Base-by-base conservation (phyloP, 495 filamentous ascomycete species). In the Trichoderma parareesei region DNA sequence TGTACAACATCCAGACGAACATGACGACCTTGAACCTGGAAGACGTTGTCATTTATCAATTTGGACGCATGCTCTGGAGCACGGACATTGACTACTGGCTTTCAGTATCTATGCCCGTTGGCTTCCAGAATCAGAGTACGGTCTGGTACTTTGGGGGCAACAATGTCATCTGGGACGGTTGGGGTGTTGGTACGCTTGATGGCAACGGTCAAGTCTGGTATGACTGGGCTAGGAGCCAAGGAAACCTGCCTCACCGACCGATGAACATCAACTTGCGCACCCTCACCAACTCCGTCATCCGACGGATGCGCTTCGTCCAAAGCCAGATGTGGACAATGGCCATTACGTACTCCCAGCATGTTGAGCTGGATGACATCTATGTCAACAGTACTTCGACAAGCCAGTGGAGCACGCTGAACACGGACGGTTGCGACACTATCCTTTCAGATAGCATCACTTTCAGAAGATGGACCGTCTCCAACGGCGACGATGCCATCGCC, bases 161-260 rank as follows among this genome's bases (percentile, higher is more conserved):
- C 35, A 76, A 78, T 41, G 71, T 81, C 59, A 67, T 67, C 42
- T 67, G 78, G 42, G 65, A 75, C 33, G 75, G 76, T 42, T 65
- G 74, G 55, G 78, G 75, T 10, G 62, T 64, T 16, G 80, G 80
- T 11, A 77, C 74, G 42, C 69, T 81, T 18, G 71, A 81, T 64
- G 80, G 80, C 27, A 79, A 81, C 61, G 80, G 80, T 6, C 79
- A 81, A 62, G 70, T 74, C 1, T 82, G 79, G 77, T 79, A 81
- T 57, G 71, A 74, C 64, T 75, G 67, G 63, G 69, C 70, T n/a
- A 68, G 69, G 14, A 68, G 71, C 11, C 69, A 71, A 43, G 74
- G 71, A 27, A 80, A 81, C 59, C 73, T 77, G 42, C 77, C 76
- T 16, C 72, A 78, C 48, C 73, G 79, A 10, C 78, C 79, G 9